Percentiles rank a stretch among this genome's conserved stretches.
Conservation (phyloP, 257 asterid genomes). For the Sherardia arvensis region DNA sequence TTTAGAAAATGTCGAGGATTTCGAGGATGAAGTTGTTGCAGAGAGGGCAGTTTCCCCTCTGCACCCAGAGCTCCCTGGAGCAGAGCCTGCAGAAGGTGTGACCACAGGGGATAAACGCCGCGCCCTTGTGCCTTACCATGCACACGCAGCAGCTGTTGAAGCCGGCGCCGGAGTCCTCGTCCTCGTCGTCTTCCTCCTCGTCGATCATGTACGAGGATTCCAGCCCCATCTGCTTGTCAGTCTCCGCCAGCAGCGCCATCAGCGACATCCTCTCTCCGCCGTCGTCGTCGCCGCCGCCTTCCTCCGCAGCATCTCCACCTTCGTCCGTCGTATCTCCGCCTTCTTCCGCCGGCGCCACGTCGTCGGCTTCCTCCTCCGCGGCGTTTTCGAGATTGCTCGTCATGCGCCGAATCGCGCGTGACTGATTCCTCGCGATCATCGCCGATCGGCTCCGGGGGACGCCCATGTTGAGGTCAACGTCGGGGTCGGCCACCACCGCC, state of each 20-base stretch:
- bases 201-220: slow-evolving; percentile 41
- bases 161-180: slow-evolving; percentile 23
- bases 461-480: slow-evolving; percentile 10
- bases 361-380: neutral
- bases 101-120: slow-evolving; percentile 82
- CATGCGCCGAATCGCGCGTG: slow-evolving; percentile 22
- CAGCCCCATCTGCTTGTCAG: slow-evolving; percentile 47
- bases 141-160: slow-evolving; percentile 58
- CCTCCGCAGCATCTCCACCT: slow-evolving; percentile 12
- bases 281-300: slow-evolving; percentile 25
- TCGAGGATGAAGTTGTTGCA: slow-evolving; percentile 78
- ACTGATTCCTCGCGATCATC: slow-evolving; percentile 24
- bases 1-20: slow-evolving; percentile 76
- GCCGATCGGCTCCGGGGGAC: slow-evolving; percentile 17
- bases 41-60: slow-evolving; percentile 82
- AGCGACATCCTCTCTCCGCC: slow-evolving; percentile 48
- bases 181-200: slow-evolving; percentile 43
- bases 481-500: slow-evolving; percentile 6
- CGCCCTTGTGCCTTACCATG: slow-evolving; percentile 81
- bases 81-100: slow-evolving; percentile 86
- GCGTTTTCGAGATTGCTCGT: slow-evolving; percentile 25
- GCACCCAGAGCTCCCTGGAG: slow-evolving; percentile 74
- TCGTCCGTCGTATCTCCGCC: slow-evolving; percentile 6
- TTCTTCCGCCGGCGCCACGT: neutral
- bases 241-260: slow-evolving; percentile 71